Conservation (phyloP, 2,329 filamentous ascomycete genomes). For the Ascocoryne sarcoides region DNA sequence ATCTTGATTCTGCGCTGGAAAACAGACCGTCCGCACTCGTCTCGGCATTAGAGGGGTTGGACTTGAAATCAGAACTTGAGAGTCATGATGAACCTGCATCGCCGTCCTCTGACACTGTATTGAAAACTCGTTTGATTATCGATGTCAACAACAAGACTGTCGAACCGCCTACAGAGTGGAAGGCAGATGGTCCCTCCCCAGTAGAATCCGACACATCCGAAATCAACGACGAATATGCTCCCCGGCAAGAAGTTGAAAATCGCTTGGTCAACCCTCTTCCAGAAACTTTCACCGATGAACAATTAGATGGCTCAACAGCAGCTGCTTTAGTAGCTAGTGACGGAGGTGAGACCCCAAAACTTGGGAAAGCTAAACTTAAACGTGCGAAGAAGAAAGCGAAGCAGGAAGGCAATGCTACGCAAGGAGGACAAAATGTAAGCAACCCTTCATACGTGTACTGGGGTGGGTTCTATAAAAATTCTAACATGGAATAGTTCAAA, state of each 20-base stretch:
- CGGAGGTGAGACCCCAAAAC: conserved; percentile 21
- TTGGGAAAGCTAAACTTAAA: conserved; percentile 45
- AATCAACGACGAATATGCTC: conserved; percentile 27
- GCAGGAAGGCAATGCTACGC: conserved; percentile 11
- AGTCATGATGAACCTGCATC: not conserved
- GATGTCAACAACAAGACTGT: not conserved
- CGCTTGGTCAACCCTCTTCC: conserved; percentile 15
- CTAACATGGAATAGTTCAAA: conserved; percentile 30
- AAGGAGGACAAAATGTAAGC: conserved; percentile 15
- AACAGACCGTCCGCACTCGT: conserved; percentile 7
- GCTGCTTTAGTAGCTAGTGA: conserved; percentile 1
- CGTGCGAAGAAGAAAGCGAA: conserved; percentile 40
- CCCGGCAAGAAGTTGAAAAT: conserved; percentile 23
- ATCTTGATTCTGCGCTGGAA: conserved; percentile 31
- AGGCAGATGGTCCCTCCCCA: not conserved
- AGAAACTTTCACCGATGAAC: conserved; percentile 7
- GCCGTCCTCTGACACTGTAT: no score
- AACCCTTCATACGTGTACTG: no score
- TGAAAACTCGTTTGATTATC: not conserved
- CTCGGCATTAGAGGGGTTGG: conserved; percentile 16
- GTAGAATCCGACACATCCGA: conserved; percentile 14
- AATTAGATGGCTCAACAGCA: conserved; percentile 15
- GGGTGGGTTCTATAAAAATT: no score
- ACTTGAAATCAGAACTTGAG: conserved; percentile 6
- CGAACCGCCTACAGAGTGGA: not conserved